A percentile compares a stretch with the other conserved stretches of the same genome.
These are phyloP conservation scores for Daldinia bambusicola DNA, from an alignment of 495 filamentous ascomycete species.

Conservation along the genomic window DNA sequence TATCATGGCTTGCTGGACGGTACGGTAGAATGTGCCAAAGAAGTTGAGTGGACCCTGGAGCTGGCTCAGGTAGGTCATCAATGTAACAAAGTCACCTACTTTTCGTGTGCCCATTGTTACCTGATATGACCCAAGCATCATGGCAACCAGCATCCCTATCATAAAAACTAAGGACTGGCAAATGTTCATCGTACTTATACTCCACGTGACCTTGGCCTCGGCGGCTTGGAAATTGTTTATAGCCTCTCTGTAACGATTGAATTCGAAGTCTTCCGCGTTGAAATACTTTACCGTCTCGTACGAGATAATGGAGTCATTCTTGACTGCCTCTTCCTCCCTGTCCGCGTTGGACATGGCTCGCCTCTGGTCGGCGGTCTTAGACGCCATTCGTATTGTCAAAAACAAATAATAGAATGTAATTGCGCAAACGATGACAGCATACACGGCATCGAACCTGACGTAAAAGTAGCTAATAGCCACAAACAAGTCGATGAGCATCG, in stretches of 20 bases:
- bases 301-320: constrained; percentile 97
- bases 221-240: constrained; percentile 84
- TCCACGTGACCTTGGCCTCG: constrained; percentile 88
- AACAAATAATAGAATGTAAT: constrained; percentile 98
- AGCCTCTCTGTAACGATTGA: constrained; percentile 70
- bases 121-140: constrained; percentile 90
- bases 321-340: constrained; percentile 94
- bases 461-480: constrained; percentile 91
- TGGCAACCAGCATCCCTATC: constrained; percentile 81
- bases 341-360: constrained; percentile 94
- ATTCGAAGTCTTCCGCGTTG: constrained; percentile 95
- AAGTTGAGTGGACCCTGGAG: constrained; percentile 94
- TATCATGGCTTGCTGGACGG: constrained; percentile 95
- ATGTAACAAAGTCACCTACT: constrained; percentile 81
- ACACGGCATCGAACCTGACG: constrained; percentile 82
- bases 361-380: constrained; percentile 89
- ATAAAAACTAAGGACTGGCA: constrained; percentile 95
- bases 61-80: constrained; percentile 92
- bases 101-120: constrained; percentile 75
- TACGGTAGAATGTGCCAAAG: constrained; percentile 97
- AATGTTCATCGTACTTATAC: constrained; percentile 92
- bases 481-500: constrained; percentile 90
- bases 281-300: constrained; percentile 99
- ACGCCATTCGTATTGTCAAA: constrained; percentile 93
- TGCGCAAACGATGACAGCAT: constrained; percentile 88